phyloP scores from a whole-genome alignment of 805 yeast species.

The Candida railenensis region DNA sequence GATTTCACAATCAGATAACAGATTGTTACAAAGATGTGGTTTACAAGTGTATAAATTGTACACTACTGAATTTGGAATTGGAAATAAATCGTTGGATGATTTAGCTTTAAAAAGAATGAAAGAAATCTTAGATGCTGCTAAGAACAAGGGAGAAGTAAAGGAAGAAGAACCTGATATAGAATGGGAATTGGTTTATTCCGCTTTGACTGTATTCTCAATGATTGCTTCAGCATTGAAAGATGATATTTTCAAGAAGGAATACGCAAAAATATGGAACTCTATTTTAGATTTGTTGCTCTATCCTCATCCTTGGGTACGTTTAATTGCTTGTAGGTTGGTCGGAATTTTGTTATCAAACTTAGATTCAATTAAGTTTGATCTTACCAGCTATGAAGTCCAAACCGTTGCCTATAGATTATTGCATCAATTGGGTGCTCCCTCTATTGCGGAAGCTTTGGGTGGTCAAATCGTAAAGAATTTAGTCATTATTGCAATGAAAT shows the following conservation, averaged over 20 bases:
- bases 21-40: constrained; percentile 68
- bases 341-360: constrained; percentile 49
- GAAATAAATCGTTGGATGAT: constrained; percentile 39
- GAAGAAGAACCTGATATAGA: constrained; percentile 40
- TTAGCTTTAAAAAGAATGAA: constrained; percentile 26
- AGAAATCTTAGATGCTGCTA: constrained; percentile 22
- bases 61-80: constrained; percentile 46
- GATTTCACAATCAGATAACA: constrained; percentile 56
- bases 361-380: constrained; percentile 31
- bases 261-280: constrained; percentile 48
- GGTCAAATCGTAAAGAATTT: constrained; percentile 65
- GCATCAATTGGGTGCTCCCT: constrained; percentile 82
- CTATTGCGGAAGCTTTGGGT: constrained; percentile 61
- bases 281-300: constrained; percentile 60
- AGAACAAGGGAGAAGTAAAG: constrained; percentile 35
- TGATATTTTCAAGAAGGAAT: constrained; percentile 22
- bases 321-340: constrained; percentile 59
- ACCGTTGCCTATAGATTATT: constrained; percentile 64
- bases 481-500: constrained; percentile 55
- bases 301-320: constrained; percentile 92
- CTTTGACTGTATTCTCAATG: constrained; percentile 51
- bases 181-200: constrained; percentile 79
- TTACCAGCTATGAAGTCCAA: constrained; percentile 53
- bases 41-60: constrained; percentile 67
- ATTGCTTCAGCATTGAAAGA: constrained; percentile 39